Evolutionary conservation across 306 rosid species (phyloP).

Genomic region (Ochetophila trinervis): DNA sequence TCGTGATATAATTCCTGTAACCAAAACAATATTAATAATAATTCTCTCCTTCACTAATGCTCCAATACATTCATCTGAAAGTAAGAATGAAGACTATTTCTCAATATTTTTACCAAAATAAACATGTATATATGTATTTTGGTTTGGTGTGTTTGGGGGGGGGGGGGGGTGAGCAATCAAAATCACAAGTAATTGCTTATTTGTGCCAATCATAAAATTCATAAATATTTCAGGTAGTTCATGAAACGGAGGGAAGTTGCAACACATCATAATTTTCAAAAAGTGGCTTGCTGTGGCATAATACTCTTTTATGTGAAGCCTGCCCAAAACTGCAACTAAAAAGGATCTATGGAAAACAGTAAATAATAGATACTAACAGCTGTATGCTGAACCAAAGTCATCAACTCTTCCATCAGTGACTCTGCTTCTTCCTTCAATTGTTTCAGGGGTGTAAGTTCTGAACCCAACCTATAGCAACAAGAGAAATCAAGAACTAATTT

Average conservation of each 20-base stretch:
- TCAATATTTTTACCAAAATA: neutral
- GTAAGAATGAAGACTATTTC: neutral
- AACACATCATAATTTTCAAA: neutral
- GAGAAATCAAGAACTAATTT: conserved; percentile 27
- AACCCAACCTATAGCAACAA: conserved; percentile 63
- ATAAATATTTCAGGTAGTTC: too few relatives aligned
- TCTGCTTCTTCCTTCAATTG: conserved; percentile 90
- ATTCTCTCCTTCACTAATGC: conserved; percentile 12
- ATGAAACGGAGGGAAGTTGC: neutral
- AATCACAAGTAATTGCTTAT: too few relatives aligned
- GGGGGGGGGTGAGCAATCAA: too few relatives aligned
- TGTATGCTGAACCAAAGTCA: conserved; percentile 79
- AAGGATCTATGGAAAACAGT: conserved; percentile 12
- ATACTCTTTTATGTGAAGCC: neutral
- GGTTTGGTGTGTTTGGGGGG: too few relatives aligned
- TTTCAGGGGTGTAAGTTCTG: conserved; percentile 69
- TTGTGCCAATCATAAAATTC: too few relatives aligned
- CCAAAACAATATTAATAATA: conserved; percentile 9
- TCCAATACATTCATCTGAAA: conserved; percentile 13
- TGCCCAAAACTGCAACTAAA: neutral
- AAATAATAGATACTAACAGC: conserved; percentile 64
- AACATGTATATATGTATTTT: neutral
- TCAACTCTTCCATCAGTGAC: conserved; percentile 74
- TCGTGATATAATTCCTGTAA: conserved; percentile 94
- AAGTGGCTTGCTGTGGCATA: neutral